phyloP scores from a whole-genome alignment of 1,284 basidiomycete genomes.

The Ceratobasidium sp. region DNA sequence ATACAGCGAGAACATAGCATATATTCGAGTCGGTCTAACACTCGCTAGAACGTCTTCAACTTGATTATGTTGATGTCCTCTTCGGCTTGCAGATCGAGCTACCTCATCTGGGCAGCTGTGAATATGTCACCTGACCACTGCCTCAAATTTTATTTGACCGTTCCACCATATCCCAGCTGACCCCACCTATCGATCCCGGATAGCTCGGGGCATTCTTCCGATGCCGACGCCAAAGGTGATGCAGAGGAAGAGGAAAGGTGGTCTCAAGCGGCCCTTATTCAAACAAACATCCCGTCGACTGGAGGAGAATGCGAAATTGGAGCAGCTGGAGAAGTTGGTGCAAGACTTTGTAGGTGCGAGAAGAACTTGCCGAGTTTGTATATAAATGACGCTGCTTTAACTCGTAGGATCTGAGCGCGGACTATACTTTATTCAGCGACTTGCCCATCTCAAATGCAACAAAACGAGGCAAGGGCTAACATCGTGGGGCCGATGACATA shows the following conservation, averaged over 20 bases:
- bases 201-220: neutral
- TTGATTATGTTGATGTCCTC: neutral
- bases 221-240: neutral
- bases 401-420: slow-evolving; percentile 18
- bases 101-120: neutral
- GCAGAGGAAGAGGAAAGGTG: neutral
- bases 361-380: neutral
- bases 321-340: slow-evolving; percentile 37
- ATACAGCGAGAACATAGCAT: too few relatives aligned
- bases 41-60: too few relatives aligned
- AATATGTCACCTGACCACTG: slow-evolving; percentile 20
- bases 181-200: neutral
- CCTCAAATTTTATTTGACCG: slow-evolving; percentile 4
- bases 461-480: slow-evolving; percentile 66
- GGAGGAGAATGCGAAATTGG: slow-evolving; percentile 33
- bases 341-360: slow-evolving; percentile 45
- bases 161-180: neutral
- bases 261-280: neutral
- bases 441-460: slow-evolving; percentile 76
- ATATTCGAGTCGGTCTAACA: too few relatives aligned
- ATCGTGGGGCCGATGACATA: neutral
- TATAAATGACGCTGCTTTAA: neutral
- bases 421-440: slow-evolving; percentile 61
- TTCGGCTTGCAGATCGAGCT: slow-evolving; percentile 3
- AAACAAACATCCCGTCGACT: slow-evolving; percentile 30